Base-by-base conservation (phyloP, 805 yeast genomes). In the Metschnikowia cubensis region DNA sequence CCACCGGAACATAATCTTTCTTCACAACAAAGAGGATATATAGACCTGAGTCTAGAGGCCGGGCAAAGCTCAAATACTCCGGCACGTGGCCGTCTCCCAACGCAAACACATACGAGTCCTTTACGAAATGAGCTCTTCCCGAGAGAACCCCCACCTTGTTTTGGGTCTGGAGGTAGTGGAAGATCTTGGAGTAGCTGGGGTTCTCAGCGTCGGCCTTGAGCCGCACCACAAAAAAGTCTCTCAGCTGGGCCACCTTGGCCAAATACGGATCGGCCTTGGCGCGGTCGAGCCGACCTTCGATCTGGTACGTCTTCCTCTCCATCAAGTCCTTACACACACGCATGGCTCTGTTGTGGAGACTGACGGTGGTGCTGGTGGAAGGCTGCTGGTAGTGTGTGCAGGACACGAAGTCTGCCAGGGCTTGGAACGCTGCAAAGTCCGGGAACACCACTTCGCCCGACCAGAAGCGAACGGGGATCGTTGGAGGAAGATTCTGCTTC, bases 231-330 rank as follows among this genome's bases (percentile, higher is more conserved):
- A 74, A 77, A 20, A 87, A 59, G 59, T 82, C 82, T 57, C 87
- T 72, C 1, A 83, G 67, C 7, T 64, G 57, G 1, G 70, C 58
- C 17, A 81, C 72, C 53, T 76, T 75, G 25, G 62, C 55, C 52
- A 88, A 65, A 60, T 88, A 88, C 11, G 68, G 69, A 48, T 77
- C 81, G 1, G 89, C 95, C 45, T 67, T 71, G 5, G 54, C 49
- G 3, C 70, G 60, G 58, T 80, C 83, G 41, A 89, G 70, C 49
- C 89, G 73, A 3, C 96, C 96, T 52, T 81, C 84, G 41, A 87
- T 67, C 31, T 69, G 68, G 55, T 83, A 64, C 34, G 65, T 56
- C 38, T 59, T 45, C 17, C 55, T 50, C 33, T 53, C 48, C 49
- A 68, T 64, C 4, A 77, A 59, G 38, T 68, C 69, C 44, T 60